Conservation (phyloP, 202 grass and related monocot genomes). For the Setaria viridis region DNA sequence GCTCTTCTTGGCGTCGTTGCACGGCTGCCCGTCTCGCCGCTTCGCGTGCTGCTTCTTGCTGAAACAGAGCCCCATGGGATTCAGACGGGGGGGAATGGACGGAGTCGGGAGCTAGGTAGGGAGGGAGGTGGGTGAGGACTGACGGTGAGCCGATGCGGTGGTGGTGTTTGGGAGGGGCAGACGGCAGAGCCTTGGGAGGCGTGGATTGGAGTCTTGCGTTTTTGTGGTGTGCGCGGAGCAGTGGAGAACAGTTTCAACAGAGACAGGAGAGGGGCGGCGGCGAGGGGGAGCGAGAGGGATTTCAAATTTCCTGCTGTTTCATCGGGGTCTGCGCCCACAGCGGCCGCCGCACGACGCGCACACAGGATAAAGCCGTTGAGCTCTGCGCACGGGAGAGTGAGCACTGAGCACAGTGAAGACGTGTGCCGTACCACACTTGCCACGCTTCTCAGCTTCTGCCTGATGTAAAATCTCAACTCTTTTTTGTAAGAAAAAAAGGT, state of each 20-base stretch:
- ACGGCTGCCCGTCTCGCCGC: slow-evolving; percentile 10
- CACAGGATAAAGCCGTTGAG: slow-evolving; percentile 53
- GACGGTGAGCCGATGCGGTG: not conserved
- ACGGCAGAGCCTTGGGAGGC: not conserved
- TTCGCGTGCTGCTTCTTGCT: slow-evolving; percentile 73
- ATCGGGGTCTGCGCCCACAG: slow-evolving; percentile 49
- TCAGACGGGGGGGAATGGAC: not conserved
- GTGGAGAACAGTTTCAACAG: not conserved
- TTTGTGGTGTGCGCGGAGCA: not conserved
- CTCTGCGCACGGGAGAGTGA: not conserved
- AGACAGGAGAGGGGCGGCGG: not conserved
- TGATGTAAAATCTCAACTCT: not conserved
- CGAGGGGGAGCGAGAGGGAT: slow-evolving; percentile 5
- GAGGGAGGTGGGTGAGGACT: too few species aligned
- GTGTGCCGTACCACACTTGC: not conserved
- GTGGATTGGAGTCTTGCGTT: slow-evolving; percentile 36
- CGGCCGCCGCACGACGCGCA: slow-evolving; percentile 42
- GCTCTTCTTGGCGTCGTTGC: slow-evolving; percentile 28
- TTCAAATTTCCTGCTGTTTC: slow-evolving; percentile 52
- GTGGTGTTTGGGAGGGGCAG: slow-evolving; percentile 21
- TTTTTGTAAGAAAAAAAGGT: not conserved
- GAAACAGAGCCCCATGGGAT: slow-evolving; percentile 87
- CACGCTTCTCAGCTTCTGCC: not conserved
- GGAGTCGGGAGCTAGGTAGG: not conserved
- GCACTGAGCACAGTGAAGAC: not conserved